Base-by-base conservation (phyloP, 257 asterid species). In the Nicotiana tabacum region DNA sequence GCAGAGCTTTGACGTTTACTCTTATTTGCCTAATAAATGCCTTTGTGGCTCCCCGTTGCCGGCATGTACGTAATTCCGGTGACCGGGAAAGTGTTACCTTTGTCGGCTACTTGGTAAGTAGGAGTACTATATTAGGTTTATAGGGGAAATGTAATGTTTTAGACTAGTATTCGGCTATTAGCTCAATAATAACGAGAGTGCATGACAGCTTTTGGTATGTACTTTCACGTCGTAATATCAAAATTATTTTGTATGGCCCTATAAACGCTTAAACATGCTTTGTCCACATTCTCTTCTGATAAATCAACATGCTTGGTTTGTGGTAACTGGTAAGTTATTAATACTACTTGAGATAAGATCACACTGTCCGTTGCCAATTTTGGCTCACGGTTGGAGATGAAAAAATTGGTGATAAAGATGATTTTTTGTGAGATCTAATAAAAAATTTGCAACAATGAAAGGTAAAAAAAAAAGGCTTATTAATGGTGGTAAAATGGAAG, bases 271-370 rank as follows among this genome's bases (percentile, higher is more conserved):
- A 92, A 87, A 84, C 99, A 93, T 66, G 98, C 99, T 89, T 96
- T 96, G 85, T 96, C 98, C 83, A 96, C 97, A 69, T 96, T 96
- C 86, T 90, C 94, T 84, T 94, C 92, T 3, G 96, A 92, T 85
- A 97, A 94, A 83, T 96, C 94, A 84, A 94, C 95, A 62, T 90
- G 98, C 90, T 94, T 96, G 55, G 98, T 94, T 57, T 91, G 85
- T 43, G 96, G 93, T 21, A 21, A 21, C 21, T 21, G 21, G 21
- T 78, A 88, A 86, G 69, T 90, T 90, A 43, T 84, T 81, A 17
- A 83, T 89, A 60, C 69, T 37, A 82, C 88, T 88, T n/a, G 97
- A 89, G 91, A 21, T 21, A 21, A 21, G 21, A 39, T 39, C 48
- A 39, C 48, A 39, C 2, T 39, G 9, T 39, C 48, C 9, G 48